Evolutionary conservation across 805 yeast genomes (phyloP).

Genomic region (Scheffersomyces coipomensis): DNA sequence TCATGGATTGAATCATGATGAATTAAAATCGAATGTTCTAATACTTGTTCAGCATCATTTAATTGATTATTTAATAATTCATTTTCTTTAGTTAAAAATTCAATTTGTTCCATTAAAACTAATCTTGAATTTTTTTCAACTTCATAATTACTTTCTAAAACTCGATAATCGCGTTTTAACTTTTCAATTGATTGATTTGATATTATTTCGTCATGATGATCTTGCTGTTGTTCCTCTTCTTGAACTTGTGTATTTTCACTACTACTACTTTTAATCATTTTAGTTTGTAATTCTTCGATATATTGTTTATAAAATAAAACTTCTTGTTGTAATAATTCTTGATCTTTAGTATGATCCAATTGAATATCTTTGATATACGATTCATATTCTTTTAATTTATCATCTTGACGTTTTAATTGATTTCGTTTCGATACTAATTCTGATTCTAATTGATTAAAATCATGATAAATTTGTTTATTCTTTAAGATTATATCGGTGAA

Average conservation of each 20-base stretch:
- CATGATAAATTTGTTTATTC: conserved; percentile 21
- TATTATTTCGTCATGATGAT: conserved; percentile 6
- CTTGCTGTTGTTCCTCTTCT: conserved; percentile 6
- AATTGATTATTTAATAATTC: conserved; percentile 4
- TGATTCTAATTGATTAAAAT: conserved; percentile 28
- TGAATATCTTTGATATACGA: conserved; percentile 24
- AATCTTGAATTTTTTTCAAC: conserved; percentile 52
- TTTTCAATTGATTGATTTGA: conserved; percentile 10
- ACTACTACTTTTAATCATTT: conserved; percentile 17
- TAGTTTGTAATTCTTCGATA: conserved; percentile 29
- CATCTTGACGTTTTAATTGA: conserved; percentile 25
- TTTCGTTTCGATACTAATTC: conserved; percentile 24
- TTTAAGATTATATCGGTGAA: conserved; percentile 32
- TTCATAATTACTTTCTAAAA: conserved; percentile 50
- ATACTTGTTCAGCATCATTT: not conserved
- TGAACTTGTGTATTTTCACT: conserved; percentile 10
- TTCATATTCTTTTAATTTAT: conserved; percentile 25
- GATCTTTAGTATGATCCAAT: conserved; percentile 24
- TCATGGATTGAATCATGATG: not conserved
- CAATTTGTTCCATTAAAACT: conserved; percentile 54
- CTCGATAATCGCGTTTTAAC: conserved; percentile 32
- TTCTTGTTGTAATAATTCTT: conserved; percentile 28
- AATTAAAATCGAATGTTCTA: conserved; percentile 2
- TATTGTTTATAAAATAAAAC: conserved; percentile 29
- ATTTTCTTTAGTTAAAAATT: conserved; percentile 41